Percentiles rank a stretch among this genome's conserved stretches.
Conservation (phyloP, 768 basidiomycete genomes). For the Suillus luteus region DNA sequence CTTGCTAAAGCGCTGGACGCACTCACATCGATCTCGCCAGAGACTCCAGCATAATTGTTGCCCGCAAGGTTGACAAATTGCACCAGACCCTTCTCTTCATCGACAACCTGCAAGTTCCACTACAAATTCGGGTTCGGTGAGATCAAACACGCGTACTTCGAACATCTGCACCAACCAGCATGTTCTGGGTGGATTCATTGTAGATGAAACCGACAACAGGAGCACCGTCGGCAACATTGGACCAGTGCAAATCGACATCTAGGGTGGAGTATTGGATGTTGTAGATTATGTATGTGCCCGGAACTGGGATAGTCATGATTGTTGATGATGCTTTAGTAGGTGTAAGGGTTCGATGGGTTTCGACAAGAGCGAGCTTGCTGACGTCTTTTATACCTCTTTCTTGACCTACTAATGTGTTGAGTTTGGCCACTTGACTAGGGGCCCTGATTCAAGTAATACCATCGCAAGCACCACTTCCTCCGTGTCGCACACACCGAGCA, state of each 20-base stretch:
- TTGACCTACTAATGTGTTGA: neutral
- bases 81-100: neutral
- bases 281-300: constrained; percentile 3
- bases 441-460: neutral
- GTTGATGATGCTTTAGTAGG: neutral
- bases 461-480: neutral
- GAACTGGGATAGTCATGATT: constrained; percentile 3
- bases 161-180: constrained; percentile 1
- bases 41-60: neutral
- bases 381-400: neutral
- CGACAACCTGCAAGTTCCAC: neutral
- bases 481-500: neutral
- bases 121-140: neutral
- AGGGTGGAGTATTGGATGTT: neutral
- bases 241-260: neutral
- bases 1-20: neutral
- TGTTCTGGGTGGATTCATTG: neutral
- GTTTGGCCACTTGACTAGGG: too few relatives aligned
- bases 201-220: constrained; percentile 1
- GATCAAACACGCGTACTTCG: neutral
- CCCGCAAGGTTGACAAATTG: neutral
- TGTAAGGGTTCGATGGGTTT: neutral
- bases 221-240: neutral
- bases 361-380: neutral
- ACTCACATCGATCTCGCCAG: neutral